These are phyloP conservation scores for Musa itinerans DNA, from an alignment of 176 grass and related monocot genomes.

Conservation along the genomic window DNA sequence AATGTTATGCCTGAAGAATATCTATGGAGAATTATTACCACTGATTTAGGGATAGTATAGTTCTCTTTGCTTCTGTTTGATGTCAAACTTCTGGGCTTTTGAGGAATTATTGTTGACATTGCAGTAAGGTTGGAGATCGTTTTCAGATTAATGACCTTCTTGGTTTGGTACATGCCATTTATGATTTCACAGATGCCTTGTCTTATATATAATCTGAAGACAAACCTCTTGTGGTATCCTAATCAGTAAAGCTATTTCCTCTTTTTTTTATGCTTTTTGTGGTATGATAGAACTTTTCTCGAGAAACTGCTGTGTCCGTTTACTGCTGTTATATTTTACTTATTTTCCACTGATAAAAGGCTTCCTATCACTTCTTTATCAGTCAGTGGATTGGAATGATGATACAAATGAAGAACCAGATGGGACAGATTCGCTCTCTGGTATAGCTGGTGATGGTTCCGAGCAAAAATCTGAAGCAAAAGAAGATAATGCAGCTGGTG, in stretches of 20 bases:
- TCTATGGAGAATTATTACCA: background rate
- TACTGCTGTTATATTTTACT: background rate
- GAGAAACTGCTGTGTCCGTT: background rate
- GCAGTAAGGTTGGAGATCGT: background rate
- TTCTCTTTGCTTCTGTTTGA: background rate
- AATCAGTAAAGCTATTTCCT: background rate
- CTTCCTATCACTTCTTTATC: constrained; percentile 23
- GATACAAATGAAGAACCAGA: constrained; percentile 69
- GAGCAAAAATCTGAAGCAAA: constrained; percentile 52
- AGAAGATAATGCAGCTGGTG: constrained; percentile 40
- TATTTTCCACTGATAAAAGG: background rate
- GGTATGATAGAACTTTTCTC: background rate
- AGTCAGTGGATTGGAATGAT: constrained; percentile 97
- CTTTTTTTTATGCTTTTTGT: background rate
- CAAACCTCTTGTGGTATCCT: background rate
- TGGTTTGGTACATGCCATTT: background rate
- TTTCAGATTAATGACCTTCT: background rate
- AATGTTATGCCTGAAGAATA: background rate
- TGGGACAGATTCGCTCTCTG: constrained; percentile 35
- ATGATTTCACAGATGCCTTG: background rate
- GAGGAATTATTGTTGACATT: background rate
- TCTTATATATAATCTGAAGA: background rate
- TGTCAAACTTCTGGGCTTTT: background rate
- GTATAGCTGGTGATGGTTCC: constrained; percentile 39
- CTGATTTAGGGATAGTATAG: background rate